These are phyloP conservation scores for Stagonosporopsis vannaccii DNA, from an alignment of 2,329 filamentous ascomycete species.

Conservation along the genomic window DNA sequence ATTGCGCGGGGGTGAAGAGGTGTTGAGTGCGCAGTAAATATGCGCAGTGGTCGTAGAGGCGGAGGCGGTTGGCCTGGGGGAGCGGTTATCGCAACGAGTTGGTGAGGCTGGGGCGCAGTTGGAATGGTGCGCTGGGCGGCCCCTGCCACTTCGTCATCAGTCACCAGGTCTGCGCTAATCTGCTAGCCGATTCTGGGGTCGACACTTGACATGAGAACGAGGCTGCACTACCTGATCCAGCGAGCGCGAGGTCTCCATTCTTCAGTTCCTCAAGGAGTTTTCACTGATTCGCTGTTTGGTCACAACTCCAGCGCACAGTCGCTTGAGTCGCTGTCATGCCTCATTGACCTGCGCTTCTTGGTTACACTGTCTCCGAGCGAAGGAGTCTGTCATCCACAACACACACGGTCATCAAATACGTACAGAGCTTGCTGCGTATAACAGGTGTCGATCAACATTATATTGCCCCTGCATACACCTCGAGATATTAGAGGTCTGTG, in stretches of 20 bases:
- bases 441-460: background rate
- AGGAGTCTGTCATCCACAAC: background rate
- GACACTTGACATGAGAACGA: slow-evolving; percentile 2
- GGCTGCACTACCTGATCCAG: background rate
- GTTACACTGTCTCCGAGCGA: background rate
- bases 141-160: slow-evolving; percentile 17
- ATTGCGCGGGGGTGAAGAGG: background rate
- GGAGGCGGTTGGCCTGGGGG: slow-evolving; percentile 6
- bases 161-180: slow-evolving; percentile 14
- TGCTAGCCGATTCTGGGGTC: slow-evolving; percentile 19
- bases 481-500: background rate
- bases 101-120: slow-evolving; percentile 16
- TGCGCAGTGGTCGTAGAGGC: slow-evolving; percentile 4
- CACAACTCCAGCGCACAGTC: background rate
- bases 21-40: background rate
- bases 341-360: background rate
- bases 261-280: background rate
- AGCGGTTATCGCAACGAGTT: slow-evolving; percentile 10
- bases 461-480: background rate
- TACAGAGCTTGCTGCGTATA: background rate
- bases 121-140: slow-evolving; percentile 4
- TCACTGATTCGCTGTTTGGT: no score
- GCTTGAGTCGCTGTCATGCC: background rate
- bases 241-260: background rate
- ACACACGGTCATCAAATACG: background rate